Conservation (phyloP, 2,329 filamentous ascomycete genomes). For the Zelopaecilomyces penicillatus region DNA sequence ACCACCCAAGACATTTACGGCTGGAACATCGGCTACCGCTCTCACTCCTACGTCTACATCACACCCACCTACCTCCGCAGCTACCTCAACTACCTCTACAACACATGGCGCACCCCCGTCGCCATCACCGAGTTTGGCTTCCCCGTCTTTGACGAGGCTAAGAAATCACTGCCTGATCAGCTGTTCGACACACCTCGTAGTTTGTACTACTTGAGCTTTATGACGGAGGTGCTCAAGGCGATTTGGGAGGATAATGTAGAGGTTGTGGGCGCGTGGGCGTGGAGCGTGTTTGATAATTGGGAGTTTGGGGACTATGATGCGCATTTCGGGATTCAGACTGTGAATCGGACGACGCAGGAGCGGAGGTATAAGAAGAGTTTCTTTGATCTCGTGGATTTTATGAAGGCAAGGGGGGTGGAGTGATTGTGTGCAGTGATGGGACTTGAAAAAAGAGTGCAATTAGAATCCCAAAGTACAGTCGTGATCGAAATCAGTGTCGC, state of each 20-base stretch:
- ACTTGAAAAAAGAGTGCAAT: no score
- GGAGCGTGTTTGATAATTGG: constrained; percentile 45
- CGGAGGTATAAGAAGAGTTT: constrained; percentile 49
- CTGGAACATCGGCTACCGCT: constrained; percentile 51
- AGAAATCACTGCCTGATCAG: constrained; percentile 38
- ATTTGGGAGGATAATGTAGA: constrained; percentile 49
- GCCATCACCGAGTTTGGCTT: constrained; percentile 50
- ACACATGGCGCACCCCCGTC: constrained; percentile 44
- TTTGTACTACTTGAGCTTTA: constrained; percentile 45
- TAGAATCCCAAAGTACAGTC: no score
- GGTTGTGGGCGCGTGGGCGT: constrained; percentile 45
- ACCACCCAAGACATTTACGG: constrained; percentile 38
- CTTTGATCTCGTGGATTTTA: constrained; percentile 48
- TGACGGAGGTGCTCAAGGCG: constrained; percentile 45
- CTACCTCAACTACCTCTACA: constrained; percentile 49
- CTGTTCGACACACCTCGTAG: constrained; percentile 45
- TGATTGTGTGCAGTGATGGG: constrained; percentile 1
- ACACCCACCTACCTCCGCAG: constrained; percentile 49
- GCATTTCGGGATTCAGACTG: constrained; percentile 48
- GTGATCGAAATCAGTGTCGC: no score
- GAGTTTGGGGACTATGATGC: constrained; percentile 40
- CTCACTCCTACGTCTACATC: constrained; percentile 48
- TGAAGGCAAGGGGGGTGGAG: constrained; percentile 24
- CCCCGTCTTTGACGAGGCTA: constrained; percentile 40
- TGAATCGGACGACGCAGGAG: constrained; percentile 44